Evolutionary conservation across 1,139 yeast species (phyloP).

Genomic region (Meyerozyma carpophila): DNA sequence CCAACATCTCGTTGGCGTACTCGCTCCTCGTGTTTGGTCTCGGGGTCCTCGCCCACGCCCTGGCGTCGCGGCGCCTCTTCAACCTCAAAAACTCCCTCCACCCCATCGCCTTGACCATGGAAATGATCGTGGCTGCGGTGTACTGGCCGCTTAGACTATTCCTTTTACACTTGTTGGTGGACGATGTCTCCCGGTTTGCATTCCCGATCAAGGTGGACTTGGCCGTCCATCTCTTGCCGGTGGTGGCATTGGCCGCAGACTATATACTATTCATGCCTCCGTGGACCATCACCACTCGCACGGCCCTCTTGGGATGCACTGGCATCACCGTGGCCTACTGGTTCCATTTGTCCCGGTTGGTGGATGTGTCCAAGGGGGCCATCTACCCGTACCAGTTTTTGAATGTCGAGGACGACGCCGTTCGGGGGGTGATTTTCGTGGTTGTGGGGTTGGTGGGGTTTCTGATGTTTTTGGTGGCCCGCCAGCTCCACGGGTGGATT

Average conservation of each 20-base stretch:
- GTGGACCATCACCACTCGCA: constrained; percentile 31
- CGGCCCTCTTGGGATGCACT: constrained; percentile 36
- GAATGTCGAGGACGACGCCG: constrained; percentile 41
- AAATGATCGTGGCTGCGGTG: constrained; percentile 52
- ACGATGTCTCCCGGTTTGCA: constrained; percentile 23
- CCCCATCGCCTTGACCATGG: constrained; percentile 52
- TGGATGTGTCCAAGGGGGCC: constrained; percentile 41
- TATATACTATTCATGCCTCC: constrained; percentile 51
- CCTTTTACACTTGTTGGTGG: constrained; percentile 33
- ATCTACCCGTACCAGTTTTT: constrained; percentile 63
- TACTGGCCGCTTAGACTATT: constrained; percentile 65
- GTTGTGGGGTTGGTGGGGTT: constrained; percentile 44
- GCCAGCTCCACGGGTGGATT: neutral
- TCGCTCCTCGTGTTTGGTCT: constrained; percentile 41
- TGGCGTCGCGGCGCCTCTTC: constrained; percentile 18
- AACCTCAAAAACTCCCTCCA: constrained; percentile 34
- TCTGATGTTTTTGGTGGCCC: constrained; percentile 21
- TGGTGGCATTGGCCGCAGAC: constrained; percentile 45
- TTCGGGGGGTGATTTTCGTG: constrained; percentile 45
- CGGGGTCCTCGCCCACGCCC: constrained; percentile 37
- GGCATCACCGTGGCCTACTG: constrained; percentile 47
- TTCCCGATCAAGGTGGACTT: constrained; percentile 51
- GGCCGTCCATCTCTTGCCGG: constrained; percentile 56
- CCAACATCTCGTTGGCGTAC: constrained; percentile 50
- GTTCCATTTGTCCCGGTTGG: constrained; percentile 41